Percentiles rank a stretch among this genome's conserved stretches.
phyloP scores from a whole-genome alignment of 169 alveolate genomes.

The Plasmodium berghei region DNA sequence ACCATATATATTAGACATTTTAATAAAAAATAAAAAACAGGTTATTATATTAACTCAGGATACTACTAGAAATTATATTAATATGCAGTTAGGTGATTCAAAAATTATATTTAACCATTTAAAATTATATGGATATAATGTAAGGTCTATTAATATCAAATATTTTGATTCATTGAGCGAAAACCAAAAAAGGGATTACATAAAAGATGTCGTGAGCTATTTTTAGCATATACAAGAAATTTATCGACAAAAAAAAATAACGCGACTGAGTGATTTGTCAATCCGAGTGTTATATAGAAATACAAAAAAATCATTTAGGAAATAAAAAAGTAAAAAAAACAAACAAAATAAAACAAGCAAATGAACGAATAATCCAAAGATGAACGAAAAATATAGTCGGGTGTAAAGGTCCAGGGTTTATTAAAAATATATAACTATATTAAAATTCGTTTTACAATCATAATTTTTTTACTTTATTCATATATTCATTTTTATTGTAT shows the following conservation, averaged over 20 bases:
- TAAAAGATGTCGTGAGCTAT: conserved; percentile 13
- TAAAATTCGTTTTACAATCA: too few relatives aligned
- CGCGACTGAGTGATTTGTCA: neutral
- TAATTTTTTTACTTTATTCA: too few relatives aligned
- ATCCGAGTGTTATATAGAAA: neutral
- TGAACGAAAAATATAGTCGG: too few relatives aligned
- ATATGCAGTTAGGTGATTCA: conserved; percentile 43
- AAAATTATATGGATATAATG: conserved; percentile 69
- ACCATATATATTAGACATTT: conserved; percentile 66
- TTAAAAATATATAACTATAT: too few relatives aligned
- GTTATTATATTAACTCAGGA: conserved; percentile 73
- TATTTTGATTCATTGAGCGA: conserved; percentile 35
- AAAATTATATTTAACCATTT: conserved; percentile 56
- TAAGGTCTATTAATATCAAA: conserved; percentile 35
- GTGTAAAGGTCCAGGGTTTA: too few relatives aligned
- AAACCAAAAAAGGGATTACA: conserved; percentile 5
- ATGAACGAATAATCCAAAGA: too few relatives aligned
- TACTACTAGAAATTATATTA: conserved; percentile 71
- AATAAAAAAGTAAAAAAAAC: too few relatives aligned
- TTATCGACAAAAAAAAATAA: too few relatives aligned
- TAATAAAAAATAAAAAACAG: conserved; percentile 52
- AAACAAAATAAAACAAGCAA: too few relatives aligned
- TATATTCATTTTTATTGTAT: too few relatives aligned
- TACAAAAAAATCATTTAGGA: neutral
- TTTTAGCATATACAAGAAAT: conserved; percentile 8